Conservation (phyloP, 2,329 filamentous ascomycete genomes). For the Xylariaceae sp. region DNA sequence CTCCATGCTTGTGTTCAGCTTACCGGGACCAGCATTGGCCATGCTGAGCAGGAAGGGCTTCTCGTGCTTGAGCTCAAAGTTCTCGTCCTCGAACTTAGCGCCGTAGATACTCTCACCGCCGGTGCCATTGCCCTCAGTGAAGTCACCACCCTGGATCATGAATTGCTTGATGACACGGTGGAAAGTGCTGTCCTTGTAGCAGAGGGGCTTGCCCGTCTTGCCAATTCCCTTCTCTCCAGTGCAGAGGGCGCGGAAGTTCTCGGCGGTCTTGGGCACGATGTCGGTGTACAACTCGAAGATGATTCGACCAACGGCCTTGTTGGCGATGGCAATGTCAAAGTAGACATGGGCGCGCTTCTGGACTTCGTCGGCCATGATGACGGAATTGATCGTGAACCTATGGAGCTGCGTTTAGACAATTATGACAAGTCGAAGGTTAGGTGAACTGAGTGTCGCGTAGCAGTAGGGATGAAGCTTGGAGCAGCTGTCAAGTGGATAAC, state of each 20-base stretch:
- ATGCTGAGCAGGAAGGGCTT: constrained; percentile 92
- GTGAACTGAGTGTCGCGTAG: not conserved
- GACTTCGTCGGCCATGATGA: constrained; percentile 30
- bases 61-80: constrained; percentile 87
- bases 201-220: constrained; percentile 75
- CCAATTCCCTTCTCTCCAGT: constrained; percentile 89
- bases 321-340: constrained; percentile 85
- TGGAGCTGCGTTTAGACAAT: not conserved
- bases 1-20: constrained; percentile 24
- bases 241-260: constrained; percentile 93
- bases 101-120: constrained; percentile 97
- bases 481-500: not conserved
- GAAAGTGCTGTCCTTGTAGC: constrained; percentile 90
- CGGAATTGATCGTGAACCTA: not conserved
- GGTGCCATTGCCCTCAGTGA: constrained; percentile 89
- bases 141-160: constrained; percentile 98
- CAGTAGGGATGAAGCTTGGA: not conserved
- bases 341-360: constrained; percentile 69
- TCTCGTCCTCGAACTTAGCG: constrained; percentile 95
- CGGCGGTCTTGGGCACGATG: constrained; percentile 87
- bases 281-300: constrained; percentile 74
- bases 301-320: constrained; percentile 67
- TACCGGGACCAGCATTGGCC: constrained; percentile 93
- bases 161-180: constrained; percentile 98
- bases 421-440: not conserved